Percentiles rank a stretch among this genome's conserved stretches.
Evolutionary conservation across 2,329 filamentous ascomycete species (phyloP).

Genomic region (Didymosphaeria variabile): DNA sequence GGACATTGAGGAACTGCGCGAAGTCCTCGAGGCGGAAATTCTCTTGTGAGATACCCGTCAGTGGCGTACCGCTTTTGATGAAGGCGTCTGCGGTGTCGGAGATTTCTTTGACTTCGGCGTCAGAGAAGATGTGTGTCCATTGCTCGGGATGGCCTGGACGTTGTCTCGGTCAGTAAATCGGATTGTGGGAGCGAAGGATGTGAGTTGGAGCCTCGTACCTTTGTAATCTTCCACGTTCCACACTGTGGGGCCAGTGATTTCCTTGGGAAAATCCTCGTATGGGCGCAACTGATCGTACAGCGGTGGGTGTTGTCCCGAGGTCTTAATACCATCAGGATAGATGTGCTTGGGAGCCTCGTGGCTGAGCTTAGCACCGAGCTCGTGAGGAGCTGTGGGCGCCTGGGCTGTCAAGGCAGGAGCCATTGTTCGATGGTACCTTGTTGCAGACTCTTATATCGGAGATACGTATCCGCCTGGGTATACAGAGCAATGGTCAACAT

Average conservation of each 20-base stretch:
- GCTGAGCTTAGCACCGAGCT: constrained; percentile 34
- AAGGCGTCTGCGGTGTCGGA: constrained; percentile 73
- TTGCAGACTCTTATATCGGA: neutral
- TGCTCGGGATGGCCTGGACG: constrained; percentile 64
- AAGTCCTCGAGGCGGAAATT: constrained; percentile 71
- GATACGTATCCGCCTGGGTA: neutral
- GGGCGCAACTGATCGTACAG: constrained; percentile 70
- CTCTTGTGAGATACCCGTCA: constrained; percentile 75
- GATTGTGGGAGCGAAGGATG: neutral
- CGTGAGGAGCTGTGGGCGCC: constrained; percentile 50
- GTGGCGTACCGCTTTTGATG: constrained; percentile 68
- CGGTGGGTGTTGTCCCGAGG: constrained; percentile 76
- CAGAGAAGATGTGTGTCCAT: constrained; percentile 77
- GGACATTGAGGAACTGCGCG: constrained; percentile 60
- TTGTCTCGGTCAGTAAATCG: neutral
- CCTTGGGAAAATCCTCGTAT: constrained; percentile 74
- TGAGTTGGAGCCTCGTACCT: neutral
- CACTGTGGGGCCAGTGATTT: constrained; percentile 75
- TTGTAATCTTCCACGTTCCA: constrained; percentile 75
- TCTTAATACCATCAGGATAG: constrained; percentile 73
- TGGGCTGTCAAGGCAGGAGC: constrained; percentile 52
- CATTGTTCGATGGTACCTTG: constrained; percentile 26
- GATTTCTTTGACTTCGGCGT: constrained; percentile 73
- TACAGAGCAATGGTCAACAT: neutral
- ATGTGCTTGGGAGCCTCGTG: constrained; percentile 54